phyloP scores from a whole-genome alignment of 176 grass and related monocot genomes.

The Raddia distichophylla region DNA sequence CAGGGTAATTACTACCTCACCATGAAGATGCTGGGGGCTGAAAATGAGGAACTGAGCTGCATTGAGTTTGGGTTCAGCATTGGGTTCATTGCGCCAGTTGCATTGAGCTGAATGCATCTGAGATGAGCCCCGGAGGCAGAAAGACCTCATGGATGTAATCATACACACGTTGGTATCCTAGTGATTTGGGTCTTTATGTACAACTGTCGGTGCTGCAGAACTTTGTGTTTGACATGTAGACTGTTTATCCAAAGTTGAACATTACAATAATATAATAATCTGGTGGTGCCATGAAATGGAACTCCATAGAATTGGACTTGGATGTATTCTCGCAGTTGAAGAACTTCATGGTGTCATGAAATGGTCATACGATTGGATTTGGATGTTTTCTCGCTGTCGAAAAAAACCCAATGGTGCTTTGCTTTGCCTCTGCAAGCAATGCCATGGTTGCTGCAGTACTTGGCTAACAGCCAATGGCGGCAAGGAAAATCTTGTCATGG shows the following conservation, averaged over 20 bases:
- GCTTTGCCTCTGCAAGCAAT: background rate
- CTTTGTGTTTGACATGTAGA: slow-evolving; percentile 26
- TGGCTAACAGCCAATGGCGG: background rate
- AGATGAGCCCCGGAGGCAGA: slow-evolving; percentile 1
- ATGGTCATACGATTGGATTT: background rate
- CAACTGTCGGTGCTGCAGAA: background rate
- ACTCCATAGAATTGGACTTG: background rate
- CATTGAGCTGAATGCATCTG: slow-evolving; percentile 14
- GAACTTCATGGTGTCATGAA: background rate
- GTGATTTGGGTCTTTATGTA: background rate
- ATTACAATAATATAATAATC: slow-evolving; percentile 21
- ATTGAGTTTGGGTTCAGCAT: slow-evolving; percentile 76
- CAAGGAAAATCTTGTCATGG: slow-evolving; percentile 8
- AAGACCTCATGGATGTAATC: slow-evolving; percentile 5
- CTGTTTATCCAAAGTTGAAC: slow-evolving; percentile 45
- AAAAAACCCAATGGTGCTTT: background rate
- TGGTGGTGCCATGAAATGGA: background rate
- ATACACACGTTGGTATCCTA: slow-evolving; percentile 11
- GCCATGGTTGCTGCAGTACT: background rate
- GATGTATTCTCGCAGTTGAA: background rate
- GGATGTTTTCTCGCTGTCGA: background rate
- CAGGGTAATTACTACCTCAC: slow-evolving; percentile 80
- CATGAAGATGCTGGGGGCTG: slow-evolving; percentile 66
- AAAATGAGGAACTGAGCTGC: slow-evolving; percentile 60
- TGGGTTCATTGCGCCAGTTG: slow-evolving; percentile 36